These are phyloP conservation scores for Sporothrix mexicana DNA, from an alignment of 2,329 filamentous ascomycete species.

Conservation along the genomic window DNA sequence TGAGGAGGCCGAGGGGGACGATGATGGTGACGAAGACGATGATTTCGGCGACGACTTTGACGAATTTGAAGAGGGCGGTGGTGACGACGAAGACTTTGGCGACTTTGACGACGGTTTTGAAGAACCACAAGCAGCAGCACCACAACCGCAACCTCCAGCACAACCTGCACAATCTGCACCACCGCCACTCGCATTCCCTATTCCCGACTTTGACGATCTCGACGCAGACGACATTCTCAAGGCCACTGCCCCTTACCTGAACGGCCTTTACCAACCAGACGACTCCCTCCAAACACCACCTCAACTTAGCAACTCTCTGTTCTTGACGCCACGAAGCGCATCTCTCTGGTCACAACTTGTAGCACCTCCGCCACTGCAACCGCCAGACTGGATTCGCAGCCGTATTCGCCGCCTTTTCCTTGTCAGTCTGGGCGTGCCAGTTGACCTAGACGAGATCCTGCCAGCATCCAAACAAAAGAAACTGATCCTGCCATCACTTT, in stretches of 20 bases:
- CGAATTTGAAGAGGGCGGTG: slow-evolving; percentile 65
- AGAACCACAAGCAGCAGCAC: slow-evolving; percentile 49
- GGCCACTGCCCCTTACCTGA: slow-evolving; percentile 69
- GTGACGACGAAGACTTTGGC: slow-evolving; percentile 63
- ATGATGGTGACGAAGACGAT: slow-evolving; percentile 45
- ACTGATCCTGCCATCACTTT: slow-evolving; percentile 84
- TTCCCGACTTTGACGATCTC: slow-evolving; percentile 70
- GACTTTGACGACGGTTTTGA: slow-evolving; percentile 78
- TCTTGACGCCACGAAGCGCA: slow-evolving; percentile 83
- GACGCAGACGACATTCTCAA: slow-evolving; percentile 64
- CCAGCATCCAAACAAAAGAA: slow-evolving; percentile 98
- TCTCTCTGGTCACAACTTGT: slow-evolving; percentile 97
- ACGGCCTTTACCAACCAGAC: slow-evolving; percentile 67
- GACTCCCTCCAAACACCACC: slow-evolving; percentile 58
- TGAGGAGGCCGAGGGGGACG: slow-evolving; percentile 46
- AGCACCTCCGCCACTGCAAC: slow-evolving; percentile 89
- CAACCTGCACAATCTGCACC: slow-evolving; percentile 42
- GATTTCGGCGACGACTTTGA: slow-evolving; percentile 67
- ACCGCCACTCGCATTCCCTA: slow-evolving; percentile 48
- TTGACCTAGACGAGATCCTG: slow-evolving; percentile 96
- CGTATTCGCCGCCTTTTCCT: slow-evolving; percentile 93
- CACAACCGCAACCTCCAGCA: slow-evolving; percentile 39
- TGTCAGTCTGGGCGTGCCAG: slow-evolving; percentile 91
- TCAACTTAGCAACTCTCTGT: slow-evolving; percentile 66
- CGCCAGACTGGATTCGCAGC: slow-evolving; percentile 96